Percentiles rank a stretch among this genome's conserved stretches.
phyloP scores from a whole-genome alignment of 192 early-diverging fungal genomes.

The Oehlia diaphana region DNA sequence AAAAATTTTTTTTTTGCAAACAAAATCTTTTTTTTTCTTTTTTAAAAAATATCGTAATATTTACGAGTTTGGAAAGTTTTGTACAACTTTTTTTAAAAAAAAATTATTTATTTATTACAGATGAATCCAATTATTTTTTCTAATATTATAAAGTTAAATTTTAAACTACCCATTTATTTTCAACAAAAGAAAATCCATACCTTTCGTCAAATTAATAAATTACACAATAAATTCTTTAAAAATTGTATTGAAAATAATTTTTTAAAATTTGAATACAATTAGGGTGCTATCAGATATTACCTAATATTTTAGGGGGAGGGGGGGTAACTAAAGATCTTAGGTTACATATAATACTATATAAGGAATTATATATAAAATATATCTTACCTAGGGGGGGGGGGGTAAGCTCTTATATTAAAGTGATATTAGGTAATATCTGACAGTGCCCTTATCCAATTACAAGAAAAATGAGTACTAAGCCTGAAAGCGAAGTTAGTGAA shows the following conservation, averaged over 20 bases:
- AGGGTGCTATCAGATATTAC: no score
- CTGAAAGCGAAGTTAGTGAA: not conserved
- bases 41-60: not conserved
- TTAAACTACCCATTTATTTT: not conserved
- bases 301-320: no score
- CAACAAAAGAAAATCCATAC: not conserved
- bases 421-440: no score
- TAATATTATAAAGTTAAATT: not conserved
- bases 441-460: not conserved
- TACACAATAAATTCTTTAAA: not conserved
- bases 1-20: not conserved
- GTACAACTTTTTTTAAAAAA: not conserved
- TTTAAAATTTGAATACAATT: not conserved
- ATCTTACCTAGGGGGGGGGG: no score
- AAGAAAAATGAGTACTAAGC: not conserved
- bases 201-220: not conserved
- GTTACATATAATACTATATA: no score
- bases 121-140: not conserved
- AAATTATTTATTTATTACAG: not conserved
- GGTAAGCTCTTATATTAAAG: no score
- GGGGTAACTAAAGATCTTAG: no score
- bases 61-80: not conserved
- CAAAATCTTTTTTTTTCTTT: not conserved
- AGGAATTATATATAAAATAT: no score
- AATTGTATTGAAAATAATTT: not conserved